Evolutionary conservation across 2,329 filamentous ascomycete species (phyloP).

Genomic region (Ophiostoma novo-ulmi): DNA sequence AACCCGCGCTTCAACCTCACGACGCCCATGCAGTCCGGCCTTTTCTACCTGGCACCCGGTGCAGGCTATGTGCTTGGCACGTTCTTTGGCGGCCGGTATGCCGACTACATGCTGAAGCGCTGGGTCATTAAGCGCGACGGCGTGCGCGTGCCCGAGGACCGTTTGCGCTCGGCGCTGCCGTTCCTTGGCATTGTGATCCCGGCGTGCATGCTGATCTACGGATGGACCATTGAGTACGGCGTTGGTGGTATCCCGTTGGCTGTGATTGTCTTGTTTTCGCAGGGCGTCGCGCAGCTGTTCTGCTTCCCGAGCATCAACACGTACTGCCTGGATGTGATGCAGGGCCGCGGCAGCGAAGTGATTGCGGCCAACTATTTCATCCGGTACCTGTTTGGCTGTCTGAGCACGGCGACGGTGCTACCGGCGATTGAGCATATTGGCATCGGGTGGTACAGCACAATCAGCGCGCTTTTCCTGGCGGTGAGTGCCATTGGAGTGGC

Average conservation of each 20-base stretch:
- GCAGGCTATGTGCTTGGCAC: slow-evolving; percentile 62
- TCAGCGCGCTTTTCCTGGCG: slow-evolving; percentile 55
- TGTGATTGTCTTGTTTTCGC: slow-evolving; percentile 62
- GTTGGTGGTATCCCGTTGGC: slow-evolving; percentile 47
- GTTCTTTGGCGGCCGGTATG: slow-evolving; percentile 63
- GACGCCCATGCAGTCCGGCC: slow-evolving; percentile 57
- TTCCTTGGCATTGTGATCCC: slow-evolving; percentile 60
- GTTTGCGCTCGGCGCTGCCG: slow-evolving; percentile 55
- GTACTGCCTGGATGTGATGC: slow-evolving; percentile 79
- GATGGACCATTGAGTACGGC: slow-evolving; percentile 46
- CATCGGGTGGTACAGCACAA: slow-evolving; percentile 75
- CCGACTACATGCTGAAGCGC: slow-evolving; percentile 58
- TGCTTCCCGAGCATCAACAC: slow-evolving; percentile 66
- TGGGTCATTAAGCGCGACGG: slow-evolving; percentile 53
- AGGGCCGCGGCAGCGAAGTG: slow-evolving; percentile 63
- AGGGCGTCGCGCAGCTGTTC: slow-evolving; percentile 63
- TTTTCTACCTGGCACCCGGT: slow-evolving; percentile 68
- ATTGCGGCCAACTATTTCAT: slow-evolving; percentile 76
- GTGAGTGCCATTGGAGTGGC: slow-evolving; percentile 42
- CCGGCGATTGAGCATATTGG: slow-evolving; percentile 70
- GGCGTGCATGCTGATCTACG: slow-evolving; percentile 63
- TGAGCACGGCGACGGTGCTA: slow-evolving; percentile 65
- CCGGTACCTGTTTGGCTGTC: slow-evolving; percentile 68
- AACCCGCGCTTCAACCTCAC: slow-evolving; percentile 64
- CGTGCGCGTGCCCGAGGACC: slow-evolving; percentile 62